Conservation (phyloP, 2,329 filamentous ascomycete species). For the Thermomyces lanuginosus region DNA sequence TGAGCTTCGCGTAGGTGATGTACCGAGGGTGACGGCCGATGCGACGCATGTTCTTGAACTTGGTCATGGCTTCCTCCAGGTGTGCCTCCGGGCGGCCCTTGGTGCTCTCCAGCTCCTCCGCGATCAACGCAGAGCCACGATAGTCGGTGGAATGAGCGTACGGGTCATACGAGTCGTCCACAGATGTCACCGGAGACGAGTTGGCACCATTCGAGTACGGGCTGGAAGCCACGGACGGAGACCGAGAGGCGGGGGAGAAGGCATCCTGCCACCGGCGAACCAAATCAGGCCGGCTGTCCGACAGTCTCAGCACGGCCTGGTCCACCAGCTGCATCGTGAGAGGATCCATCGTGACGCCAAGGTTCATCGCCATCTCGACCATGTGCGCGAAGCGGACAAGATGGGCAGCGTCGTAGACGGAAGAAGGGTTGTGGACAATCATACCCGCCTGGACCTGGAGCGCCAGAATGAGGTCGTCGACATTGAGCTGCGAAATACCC, state of each 20-base stretch:
- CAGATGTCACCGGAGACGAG: slow-evolving; percentile 38
- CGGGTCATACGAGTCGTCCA: slow-evolving; percentile 73
- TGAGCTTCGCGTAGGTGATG: slow-evolving; percentile 92
- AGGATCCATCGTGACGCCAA: slow-evolving; percentile 37
- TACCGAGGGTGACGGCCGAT: slow-evolving; percentile 83
- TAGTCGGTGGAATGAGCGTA: slow-evolving; percentile 84
- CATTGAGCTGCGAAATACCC: slow-evolving; percentile 39
- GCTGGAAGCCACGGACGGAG: slow-evolving; percentile 30
- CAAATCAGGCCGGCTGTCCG: slow-evolving; percentile 29
- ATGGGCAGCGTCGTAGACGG: slow-evolving; percentile 38
- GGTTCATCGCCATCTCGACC: slow-evolving; percentile 40
- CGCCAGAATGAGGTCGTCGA: slow-evolving; percentile 38
- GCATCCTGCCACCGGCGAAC: slow-evolving; percentile 43
- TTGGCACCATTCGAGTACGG: slow-evolving; percentile 34
- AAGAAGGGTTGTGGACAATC: slow-evolving; percentile 24
- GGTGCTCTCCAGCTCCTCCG: slow-evolving; percentile 70
- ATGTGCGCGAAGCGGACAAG: slow-evolving; percentile 46
- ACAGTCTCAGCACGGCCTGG: slow-evolving; percentile 40
- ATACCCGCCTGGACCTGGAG: slow-evolving; percentile 43
- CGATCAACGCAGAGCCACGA: slow-evolving; percentile 80
- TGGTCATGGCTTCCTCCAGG: slow-evolving; percentile 62
- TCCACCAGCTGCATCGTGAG: slow-evolving; percentile 42
- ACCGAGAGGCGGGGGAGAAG: slow-evolving; percentile 23
- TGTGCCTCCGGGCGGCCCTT: slow-evolving; percentile 56
- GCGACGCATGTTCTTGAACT: slow-evolving; percentile 86